Percentiles rank a stretch among this genome's conserved stretches.
Evolutionary conservation across 495 filamentous ascomycete genomes (phyloP).

Genomic region (Trichoderma orchidacearum): DNA sequence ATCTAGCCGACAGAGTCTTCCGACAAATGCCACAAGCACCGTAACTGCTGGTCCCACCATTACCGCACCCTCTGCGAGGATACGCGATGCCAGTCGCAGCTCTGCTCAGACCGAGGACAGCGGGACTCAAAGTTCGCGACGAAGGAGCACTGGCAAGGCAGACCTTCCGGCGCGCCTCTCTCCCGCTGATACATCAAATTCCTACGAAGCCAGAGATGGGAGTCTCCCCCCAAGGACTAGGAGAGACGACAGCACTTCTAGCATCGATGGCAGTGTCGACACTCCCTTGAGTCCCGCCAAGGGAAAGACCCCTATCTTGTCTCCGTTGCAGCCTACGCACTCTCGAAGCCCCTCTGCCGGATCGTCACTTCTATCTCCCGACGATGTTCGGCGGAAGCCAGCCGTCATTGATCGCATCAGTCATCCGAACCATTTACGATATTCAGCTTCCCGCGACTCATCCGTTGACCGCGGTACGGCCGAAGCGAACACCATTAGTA

Average conservation of each 20-base stretch:
- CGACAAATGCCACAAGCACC: slow-evolving; percentile 18
- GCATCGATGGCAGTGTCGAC: slow-evolving; percentile 25
- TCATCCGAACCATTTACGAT: slow-evolving; percentile 33
- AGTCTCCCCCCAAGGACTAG: slow-evolving; percentile 15
- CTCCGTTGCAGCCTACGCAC: slow-evolving; percentile 11
- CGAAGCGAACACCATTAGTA: slow-evolving; percentile 36
- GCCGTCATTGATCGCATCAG: slow-evolving; percentile 40
- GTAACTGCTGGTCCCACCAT: background rate
- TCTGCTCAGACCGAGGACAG: background rate
- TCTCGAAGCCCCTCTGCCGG: slow-evolving; percentile 3
- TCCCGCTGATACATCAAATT: slow-evolving; percentile 19
- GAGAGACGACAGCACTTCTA: slow-evolving; percentile 22
- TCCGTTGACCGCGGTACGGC: slow-evolving; percentile 43
- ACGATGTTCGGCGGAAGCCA: slow-evolving; percentile 18
- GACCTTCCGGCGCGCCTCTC: slow-evolving; percentile 13
- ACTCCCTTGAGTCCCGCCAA: slow-evolving; percentile 27
- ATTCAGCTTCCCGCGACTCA: slow-evolving; percentile 44
- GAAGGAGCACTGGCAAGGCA: slow-evolving; percentile 22
- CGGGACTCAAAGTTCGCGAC: background rate
- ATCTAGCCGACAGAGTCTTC: slow-evolving; percentile 29
- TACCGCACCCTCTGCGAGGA: background rate
- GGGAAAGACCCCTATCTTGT: slow-evolving; percentile 16
- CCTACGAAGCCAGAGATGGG: slow-evolving; percentile 13
- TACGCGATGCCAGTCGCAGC: background rate
- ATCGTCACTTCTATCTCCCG: slow-evolving; percentile 11